Evolutionary conservation across 495 filamentous ascomycete species (phyloP), one percentile per base, ranked within the genome.

Genomic region (Aspergillus indologenus): DNA sequence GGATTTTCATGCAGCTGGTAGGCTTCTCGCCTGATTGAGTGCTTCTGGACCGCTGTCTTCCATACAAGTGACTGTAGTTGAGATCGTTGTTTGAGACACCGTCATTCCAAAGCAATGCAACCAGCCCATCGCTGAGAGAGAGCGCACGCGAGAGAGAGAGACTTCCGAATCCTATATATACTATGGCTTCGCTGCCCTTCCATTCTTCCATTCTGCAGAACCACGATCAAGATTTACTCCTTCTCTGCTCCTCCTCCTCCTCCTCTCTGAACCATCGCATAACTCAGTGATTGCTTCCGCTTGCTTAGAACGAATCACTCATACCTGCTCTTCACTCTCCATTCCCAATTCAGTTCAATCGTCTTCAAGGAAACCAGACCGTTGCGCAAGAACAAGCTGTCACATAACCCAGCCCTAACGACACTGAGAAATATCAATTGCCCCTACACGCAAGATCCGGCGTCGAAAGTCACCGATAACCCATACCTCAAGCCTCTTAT

Each of bases 161-260:
- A 21, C 34, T 60, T 45, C 40, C 56, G 62, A 23, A 46, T 31
- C 50, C 65, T 67, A 64, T 67, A 62, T 67, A 67, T 66, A 61
- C 59, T 60, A 63, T 64, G 61, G 61, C 57, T 53, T 46, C 66
- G 68, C 61, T 64, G 34, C 61, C 59, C 61, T 40, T 40, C 34
- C 34, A 11, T 40, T 40, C 34, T 40, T 40, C 34, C 5, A 11
- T 40, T 40, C 34, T 40, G 12, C 34, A 40, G 12, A 4, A 40
- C 34, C 34, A 40, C 34, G 12, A 40, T 6, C 34, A 7, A 40
- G 4, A 29, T 9, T 26, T 50, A 18, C 11, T 18, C 19, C 43
- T 43, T 42, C 50, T 54, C 21, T n/a, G n/a, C n/a, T n/a, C n/a
- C n/a, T n/a, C n/a, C n/a, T n/a, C 45, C 18, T 55, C 21, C 14